These are phyloP conservation scores for Leptosphaerulina australis DNA, from an alignment of 2,329 filamentous ascomycete genomes.

Conservation along the genomic window DNA sequence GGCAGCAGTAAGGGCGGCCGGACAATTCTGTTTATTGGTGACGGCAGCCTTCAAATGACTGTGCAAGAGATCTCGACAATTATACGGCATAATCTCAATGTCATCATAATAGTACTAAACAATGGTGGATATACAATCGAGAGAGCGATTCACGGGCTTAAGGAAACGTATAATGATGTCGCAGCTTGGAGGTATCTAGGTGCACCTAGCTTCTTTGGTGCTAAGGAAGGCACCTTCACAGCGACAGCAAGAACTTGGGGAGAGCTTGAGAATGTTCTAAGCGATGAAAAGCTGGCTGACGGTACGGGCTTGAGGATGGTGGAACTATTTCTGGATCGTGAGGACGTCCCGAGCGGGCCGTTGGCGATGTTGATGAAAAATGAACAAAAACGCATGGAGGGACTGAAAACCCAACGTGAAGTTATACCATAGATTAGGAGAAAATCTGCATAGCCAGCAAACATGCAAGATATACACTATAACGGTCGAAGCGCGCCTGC, in stretches of 20 bases:
- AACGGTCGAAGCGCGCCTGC: conserved; percentile 38
- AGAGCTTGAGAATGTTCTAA: conserved; percentile 53
- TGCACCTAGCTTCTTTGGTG: conserved; percentile 30
- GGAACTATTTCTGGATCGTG: conserved; percentile 50
- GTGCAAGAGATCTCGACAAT: conserved; percentile 49
- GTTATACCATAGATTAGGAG: conserved; percentile 3
- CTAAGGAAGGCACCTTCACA: conserved; percentile 16
- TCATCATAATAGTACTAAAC: conserved; percentile 46
- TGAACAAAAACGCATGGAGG: conserved; percentile 8
- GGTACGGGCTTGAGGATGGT: conserved; percentile 51
- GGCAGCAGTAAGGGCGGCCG: conserved; percentile 23
- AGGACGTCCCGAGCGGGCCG: conserved; percentile 21
- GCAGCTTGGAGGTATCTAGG: conserved; percentile 27
- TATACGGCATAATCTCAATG: conserved; percentile 41
- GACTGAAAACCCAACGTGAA: background rate
- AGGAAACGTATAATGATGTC: conserved; percentile 32
- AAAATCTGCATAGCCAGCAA: background rate
- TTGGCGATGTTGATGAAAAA: conserved; percentile 15
- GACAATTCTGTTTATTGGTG: conserved; percentile 45
- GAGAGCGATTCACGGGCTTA: conserved; percentile 46
- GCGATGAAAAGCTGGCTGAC: conserved; percentile 44
- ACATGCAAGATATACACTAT: background rate
- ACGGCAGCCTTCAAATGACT: conserved; percentile 49
- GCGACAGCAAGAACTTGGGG: conserved; percentile 52
- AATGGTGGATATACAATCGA: conserved; percentile 52